Evolutionary conservation across 2,329 filamentous ascomycete genomes (phyloP), one percentile per base, ranked within the genome.

Genomic region (Beauveria varroae): DNA sequence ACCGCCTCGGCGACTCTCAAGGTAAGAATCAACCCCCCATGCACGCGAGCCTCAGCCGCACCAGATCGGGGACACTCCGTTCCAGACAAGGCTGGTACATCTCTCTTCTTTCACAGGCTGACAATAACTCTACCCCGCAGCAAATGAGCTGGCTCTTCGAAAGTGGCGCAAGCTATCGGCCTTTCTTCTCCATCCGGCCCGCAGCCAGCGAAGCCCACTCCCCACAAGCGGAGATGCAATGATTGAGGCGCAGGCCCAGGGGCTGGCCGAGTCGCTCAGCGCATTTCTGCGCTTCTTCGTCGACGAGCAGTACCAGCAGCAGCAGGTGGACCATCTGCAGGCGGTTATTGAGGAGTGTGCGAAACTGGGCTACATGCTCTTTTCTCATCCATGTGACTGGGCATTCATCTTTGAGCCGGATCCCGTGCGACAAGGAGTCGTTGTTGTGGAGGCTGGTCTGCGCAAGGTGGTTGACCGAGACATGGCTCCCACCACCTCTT

Each of bases 311-410:
- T 65, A 65, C 3, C 64, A 64, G 37, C 68, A 69, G 41, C 68
- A 74, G 50, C 76, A 78, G 64, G 67, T 69, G 57, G 70, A 67
- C 14, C 73, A 78, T 49, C 68, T 79, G 3, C 69, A 74, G 50
- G 72, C 70, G 14, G 70, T 79, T 14, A 73, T 78, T 20, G 63
- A 71, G 3, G 76, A 78, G 65, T 76, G 72, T 43, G 68, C 74
- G 20, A 74, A 70, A 55, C 68, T 79, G 28, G 78, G 77, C 12
- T 76, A 78, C 61, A 57, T 74, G 20, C 57, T 79, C 7, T 67
- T 79, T 37, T 79, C 76, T 5, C 76, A 79, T 56, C 75, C 76
- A 0, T 68, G 69, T 8, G 76, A 78, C 40, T 77, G 73, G 68
- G 60, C 63, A 1, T 73, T 76, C 56, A 61, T 70, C 16, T 71